phyloP scores from a whole-genome alignment of 805 yeast genomes.

The Pichia heedii region DNA sequence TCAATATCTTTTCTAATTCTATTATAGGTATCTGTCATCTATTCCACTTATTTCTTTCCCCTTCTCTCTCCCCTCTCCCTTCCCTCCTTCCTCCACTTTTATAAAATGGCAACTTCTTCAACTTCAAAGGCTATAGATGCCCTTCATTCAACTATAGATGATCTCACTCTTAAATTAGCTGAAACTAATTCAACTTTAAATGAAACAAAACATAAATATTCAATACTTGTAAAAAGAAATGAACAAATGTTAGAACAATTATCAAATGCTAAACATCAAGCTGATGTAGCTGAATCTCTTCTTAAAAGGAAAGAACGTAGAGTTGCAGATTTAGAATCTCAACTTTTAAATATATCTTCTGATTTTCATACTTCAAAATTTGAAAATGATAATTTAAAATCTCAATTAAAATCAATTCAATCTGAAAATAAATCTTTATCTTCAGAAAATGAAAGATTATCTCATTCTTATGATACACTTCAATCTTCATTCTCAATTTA shows the following conservation, averaged over 20 bases:
- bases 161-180: slow-evolving; percentile 15
- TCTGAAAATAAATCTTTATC: slow-evolving; percentile 35
- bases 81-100: background rate
- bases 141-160: slow-evolving; percentile 25
- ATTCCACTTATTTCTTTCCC: background rate
- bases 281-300: slow-evolving; percentile 61
- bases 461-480: slow-evolving; percentile 51
- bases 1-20: no score
- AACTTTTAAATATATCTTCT: slow-evolving; percentile 39
- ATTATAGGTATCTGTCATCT: no score
- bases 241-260: slow-evolving; percentile 54
- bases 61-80: background rate
- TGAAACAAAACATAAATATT: slow-evolving; percentile 44
- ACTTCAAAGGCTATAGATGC: slow-evolving; percentile 28
- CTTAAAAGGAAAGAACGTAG: slow-evolving; percentile 64
- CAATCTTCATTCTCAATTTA: slow-evolving; percentile 42
- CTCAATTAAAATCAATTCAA: slow-evolving; percentile 40
- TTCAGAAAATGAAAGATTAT: slow-evolving; percentile 47
- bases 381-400: slow-evolving; percentile 41
- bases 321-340: slow-evolving; percentile 55
- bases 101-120: slow-evolving; percentile 1
- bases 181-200: slow-evolving; percentile 25
- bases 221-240: slow-evolving; percentile 36
- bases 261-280: slow-evolving; percentile 67
- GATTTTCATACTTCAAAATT: slow-evolving; percentile 40